Percentiles rank a stretch among this genome's conserved stretches.
These are phyloP conservation scores for Fraxinus velutina DNA, from an alignment of 305 asterid genomes.

Conservation along the genomic window DNA sequence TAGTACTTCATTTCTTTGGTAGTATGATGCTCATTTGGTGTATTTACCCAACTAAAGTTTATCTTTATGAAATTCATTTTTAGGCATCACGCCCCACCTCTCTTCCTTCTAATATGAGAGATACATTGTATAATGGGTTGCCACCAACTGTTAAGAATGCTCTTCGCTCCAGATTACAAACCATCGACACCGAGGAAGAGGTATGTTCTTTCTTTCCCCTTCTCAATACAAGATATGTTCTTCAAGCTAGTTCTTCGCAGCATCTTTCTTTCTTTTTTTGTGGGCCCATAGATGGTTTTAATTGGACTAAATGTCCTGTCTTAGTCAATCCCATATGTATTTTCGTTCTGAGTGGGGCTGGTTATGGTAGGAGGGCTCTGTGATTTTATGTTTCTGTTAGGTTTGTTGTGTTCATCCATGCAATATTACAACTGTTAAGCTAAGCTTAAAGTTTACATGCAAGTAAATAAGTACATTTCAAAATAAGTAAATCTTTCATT, in stretches of 20 bases:
- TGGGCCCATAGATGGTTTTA: background rate
- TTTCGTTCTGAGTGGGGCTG: background rate
- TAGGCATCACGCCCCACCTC: constrained; percentile 91
- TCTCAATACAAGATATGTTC: background rate
- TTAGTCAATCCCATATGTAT: background rate
- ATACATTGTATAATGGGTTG: constrained; percentile 77
- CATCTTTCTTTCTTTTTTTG: background rate
- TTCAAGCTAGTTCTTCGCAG: constrained; percentile 8
- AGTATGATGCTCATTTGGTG: background rate
- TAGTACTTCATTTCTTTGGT: constrained; percentile 12
- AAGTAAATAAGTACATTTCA: background rate
- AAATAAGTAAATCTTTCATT: background rate
- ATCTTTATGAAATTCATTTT: constrained; percentile 26
- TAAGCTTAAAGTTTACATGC: background rate
- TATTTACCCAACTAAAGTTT: background rate
- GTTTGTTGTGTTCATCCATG: background rate
- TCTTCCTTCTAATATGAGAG: constrained; percentile 93
- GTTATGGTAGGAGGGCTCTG: background rate
- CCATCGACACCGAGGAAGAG: constrained; percentile 50
- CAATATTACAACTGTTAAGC: background rate
- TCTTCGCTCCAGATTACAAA: constrained; percentile 72
- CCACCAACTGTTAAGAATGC: constrained; percentile 69
- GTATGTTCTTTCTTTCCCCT: constrained; percentile 28
- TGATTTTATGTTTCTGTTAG: background rate
- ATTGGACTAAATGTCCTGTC: background rate